Base-by-base conservation (phyloP, 805 yeast genomes). In the Candida berthetii region DNA sequence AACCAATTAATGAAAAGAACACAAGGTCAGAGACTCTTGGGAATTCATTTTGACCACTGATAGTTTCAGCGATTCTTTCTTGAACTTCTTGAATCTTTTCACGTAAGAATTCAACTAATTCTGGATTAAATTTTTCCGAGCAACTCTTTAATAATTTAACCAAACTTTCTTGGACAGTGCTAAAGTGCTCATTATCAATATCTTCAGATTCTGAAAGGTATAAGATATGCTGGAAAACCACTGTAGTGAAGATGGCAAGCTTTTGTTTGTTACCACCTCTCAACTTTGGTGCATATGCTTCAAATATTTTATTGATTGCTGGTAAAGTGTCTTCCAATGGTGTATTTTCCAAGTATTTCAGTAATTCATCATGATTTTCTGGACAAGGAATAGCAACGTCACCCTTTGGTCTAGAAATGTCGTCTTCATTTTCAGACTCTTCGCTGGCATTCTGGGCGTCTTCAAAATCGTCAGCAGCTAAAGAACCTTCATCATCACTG, bases 181-280 rank as follows among this genome's bases (percentile, higher is more conserved):
- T 54, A 35, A 70, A 58, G 7, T 54, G 62, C 19, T 57, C 61
- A 24, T 72, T 60, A 33, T 67, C 45, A 34, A 61, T 56, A 37
- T 57, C 56, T 33, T 62, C 62, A 3, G 55, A 50, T 41, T 72
- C 71, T 1, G 78, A 62, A 27, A 80, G 55, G 43, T 69, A 64
- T 34, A 85, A 58, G 10, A 78, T 62, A 52, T 85, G 88, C 48
- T 80, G 76, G 46, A 85, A 68, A 13, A 89, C 50, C 9, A 85
- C 74, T 3, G 74, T 70, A 1, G 85, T 73, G 53, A 90, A 83
- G 3, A 49, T 55, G 19, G 82, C 85, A 48, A 85, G 63, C 53
- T 75, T 81, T 45, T 80, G 85, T 55, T 86, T 88, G 60, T 91
- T 89, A 3, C 96, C 97, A 42, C 70, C 75, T 3, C 85, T 88